Base-by-base conservation (phyloP, 371 early-diverging fungal genomes). In the Mucor lusitanicus region DNA sequence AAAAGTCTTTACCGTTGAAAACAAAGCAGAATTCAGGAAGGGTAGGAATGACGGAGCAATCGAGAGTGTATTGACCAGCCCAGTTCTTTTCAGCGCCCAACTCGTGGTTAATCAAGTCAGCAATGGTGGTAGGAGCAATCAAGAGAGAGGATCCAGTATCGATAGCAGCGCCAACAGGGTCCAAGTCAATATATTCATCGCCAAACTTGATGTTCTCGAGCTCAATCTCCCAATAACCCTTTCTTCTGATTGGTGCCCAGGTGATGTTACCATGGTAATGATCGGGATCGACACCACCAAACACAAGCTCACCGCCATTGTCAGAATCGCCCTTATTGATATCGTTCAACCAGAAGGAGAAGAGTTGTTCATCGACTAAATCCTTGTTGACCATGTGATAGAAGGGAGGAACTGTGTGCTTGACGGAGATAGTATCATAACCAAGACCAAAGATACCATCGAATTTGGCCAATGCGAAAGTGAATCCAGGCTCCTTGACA, bases 181-280 rank as follows among this genome's bases (percentile, higher is more conserved):
- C 80, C 28, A 90, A 40, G 21, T 83, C 81, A 44, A 92, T 68
- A 12, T 80, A 77, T 23, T 90, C 89, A 33, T 85, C 91, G 67
- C 90, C 95, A 62, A 97, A 85, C 46, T 76, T 78, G 67, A 94
- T 85, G 66, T 87, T 78, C 66, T 90, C 84, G 30, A 98, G 78
- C 19, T 87, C 88, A 28, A 97, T 94, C 79, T 97, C 96, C 98
- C 98, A 98, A 85, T 98, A 97, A 0, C 91, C 96, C 84, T 94
- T 93, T 66, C 95, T 89, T 37, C 85, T 84, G 35, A 98, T 91
- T 21, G 91, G 85, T 39, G 93, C 89, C 89, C 91, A 97, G 40
- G 81, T 80, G 67, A 96, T 80, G 5, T 90, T 82, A 32, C 95
- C 97, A 5, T 71, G 81, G 75, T 80, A 94, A 67, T 88, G 92